phyloP scores from a whole-genome alignment of 2,329 filamentous ascomycete species.

The Elsinoe batatas region DNA sequence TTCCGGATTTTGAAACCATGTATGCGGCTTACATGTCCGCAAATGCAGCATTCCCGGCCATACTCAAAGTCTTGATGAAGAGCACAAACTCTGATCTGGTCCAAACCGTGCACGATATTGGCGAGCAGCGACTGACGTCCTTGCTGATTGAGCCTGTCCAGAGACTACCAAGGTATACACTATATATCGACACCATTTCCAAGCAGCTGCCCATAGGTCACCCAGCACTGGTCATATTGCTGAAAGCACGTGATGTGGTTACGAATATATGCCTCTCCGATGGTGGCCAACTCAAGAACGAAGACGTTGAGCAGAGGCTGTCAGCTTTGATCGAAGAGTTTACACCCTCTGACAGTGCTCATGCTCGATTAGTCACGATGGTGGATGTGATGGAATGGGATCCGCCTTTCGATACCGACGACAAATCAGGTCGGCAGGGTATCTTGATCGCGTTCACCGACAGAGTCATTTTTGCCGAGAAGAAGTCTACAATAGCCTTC shows the following conservation, averaged over 20 bases:
- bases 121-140: slow-evolving; percentile 84
- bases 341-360: slow-evolving; percentile 38
- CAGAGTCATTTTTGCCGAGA: slow-evolving; percentile 66
- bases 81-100: slow-evolving; percentile 74
- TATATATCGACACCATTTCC: slow-evolving; percentile 93
- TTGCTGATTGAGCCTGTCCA: slow-evolving; percentile 94
- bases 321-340: slow-evolving; percentile 47
- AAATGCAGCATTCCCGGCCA: slow-evolving; percentile 75
- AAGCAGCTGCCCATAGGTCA: slow-evolving; percentile 76
- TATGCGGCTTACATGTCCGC: slow-evolving; percentile 90
- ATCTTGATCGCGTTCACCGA: slow-evolving; percentile 81
- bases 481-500: slow-evolving; percentile 50
- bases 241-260: slow-evolving; percentile 86
- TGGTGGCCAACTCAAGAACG: slow-evolving; percentile 58
- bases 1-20: slow-evolving; percentile 80
- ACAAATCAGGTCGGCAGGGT: slow-evolving; percentile 43
- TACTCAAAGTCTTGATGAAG: slow-evolving; percentile 67
- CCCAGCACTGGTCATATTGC: slow-evolving; percentile 69
- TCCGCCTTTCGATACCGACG: slow-evolving; percentile 52
- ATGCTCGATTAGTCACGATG: slow-evolving; percentile 67
- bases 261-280: slow-evolving; percentile 95
- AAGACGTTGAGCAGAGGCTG: slow-evolving; percentile 65
- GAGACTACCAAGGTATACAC: slow-evolving; percentile 81
- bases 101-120: slow-evolving; percentile 67
- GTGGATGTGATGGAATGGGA: slow-evolving; percentile 69